Evolutionary conservation across 139 green algal genomes (phyloP).

Genomic region (Mesostigma viride): DNA sequence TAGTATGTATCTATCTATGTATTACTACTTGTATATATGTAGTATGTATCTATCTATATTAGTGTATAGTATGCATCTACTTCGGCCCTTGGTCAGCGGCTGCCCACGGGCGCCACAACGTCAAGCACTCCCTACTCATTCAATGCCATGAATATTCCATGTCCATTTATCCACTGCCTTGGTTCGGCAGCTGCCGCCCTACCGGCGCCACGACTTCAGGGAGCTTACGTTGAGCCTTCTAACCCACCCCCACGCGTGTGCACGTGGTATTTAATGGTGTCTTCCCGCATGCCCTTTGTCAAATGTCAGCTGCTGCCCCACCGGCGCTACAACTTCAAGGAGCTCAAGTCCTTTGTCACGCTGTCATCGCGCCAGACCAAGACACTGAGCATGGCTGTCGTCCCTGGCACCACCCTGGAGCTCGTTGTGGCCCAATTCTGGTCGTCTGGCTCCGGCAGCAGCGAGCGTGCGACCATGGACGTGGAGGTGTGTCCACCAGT

Average conservation of each 20-base stretch:
- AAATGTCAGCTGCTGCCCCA: constrained; percentile 14
- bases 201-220: neutral
- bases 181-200: neutral
- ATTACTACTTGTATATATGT: too few species aligned
- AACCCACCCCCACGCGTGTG: too few species aligned
- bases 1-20: too few species aligned
- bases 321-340: neutral
- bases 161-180: neutral
- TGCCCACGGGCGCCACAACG: too few species aligned
- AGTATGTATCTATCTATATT: too few species aligned
- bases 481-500: constrained; percentile 48
- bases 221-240: neutral
- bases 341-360: constrained; percentile 4
- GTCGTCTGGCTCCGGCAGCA: constrained; percentile 38
- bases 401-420: constrained; percentile 54
- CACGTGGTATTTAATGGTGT: too few species aligned
- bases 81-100: too few species aligned
- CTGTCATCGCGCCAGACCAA: constrained; percentile 5
- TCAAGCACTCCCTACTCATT: too few species aligned
- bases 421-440: constrained; percentile 73
- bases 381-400: constrained; percentile 27
- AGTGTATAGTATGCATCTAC: too few species aligned
- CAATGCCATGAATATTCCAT: neutral
- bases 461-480: constrained; percentile 13
- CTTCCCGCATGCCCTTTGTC: too few species aligned